Evolutionary conservation across 192 early-diverging fungal genomes (phyloP), one percentile per base, ranked within the genome.

Genomic region (Dissophora globulifera): DNA sequence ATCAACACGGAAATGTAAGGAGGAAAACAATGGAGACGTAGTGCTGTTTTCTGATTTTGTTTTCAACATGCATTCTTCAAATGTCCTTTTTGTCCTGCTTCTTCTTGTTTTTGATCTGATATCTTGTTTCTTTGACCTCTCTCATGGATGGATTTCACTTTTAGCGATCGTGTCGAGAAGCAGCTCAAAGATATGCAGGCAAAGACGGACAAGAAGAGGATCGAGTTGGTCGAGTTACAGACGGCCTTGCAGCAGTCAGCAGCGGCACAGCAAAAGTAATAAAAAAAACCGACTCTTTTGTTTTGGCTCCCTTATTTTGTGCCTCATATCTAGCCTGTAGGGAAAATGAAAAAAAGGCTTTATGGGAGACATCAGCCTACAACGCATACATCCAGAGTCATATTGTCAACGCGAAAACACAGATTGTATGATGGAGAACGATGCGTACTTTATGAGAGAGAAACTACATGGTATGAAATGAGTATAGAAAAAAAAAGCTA

Each of bases 1-100:
- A 99, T 99, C 66, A 67, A 78, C 12, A 78, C 74, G 20, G 96
- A 99, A 84, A 94, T 96, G 94, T 94, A 83, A 79, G 86, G n/a
- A n/a, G n/a, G n/a, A n/a, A n/a, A n/a, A n/a, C n/a, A n/a, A n/a
- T n/a, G n/a, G n/a, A n/a, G n/a, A n/a, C n/a, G n/a, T n/a, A n/a
- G n/a, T n/a, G n/a, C n/a, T n/a, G n/a, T n/a, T n/a, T n/a, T n/a
- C n/a, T n/a, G n/a, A n/a, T n/a, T n/a, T n/a, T n/a, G 19, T 20
- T 16, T 19, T 22, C 10, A 22, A 22, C 15, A 19, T 1, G 46
- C 46, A 22, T 16, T 20, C n/a, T 22, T 16, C 15, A 48, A 8
- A 48, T 4, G n/a, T n/a, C n/a, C n/a, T n/a, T n/a, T n/a, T n/a
- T n/a, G n/a, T n/a, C n/a, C n/a, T n/a, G n/a, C n/a, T 30, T 16